These are phyloP conservation scores for Debaryomyces fabryi DNA, from an alignment of 1,139 yeast species.

Conservation along the genomic window DNA sequence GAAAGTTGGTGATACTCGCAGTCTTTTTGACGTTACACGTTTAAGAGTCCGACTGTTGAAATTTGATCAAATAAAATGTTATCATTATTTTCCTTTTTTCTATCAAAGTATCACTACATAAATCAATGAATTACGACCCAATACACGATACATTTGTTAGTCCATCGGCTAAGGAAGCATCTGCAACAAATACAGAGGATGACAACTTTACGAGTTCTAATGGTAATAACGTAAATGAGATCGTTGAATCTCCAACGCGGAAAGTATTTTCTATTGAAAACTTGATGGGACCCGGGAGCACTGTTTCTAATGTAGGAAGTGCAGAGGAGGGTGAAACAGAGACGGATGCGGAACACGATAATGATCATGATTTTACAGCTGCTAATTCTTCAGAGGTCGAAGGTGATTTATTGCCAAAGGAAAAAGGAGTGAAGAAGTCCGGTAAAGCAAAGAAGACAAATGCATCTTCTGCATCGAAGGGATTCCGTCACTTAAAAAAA, in stretches of 20 bases:
- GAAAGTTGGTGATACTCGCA: slow-evolving; percentile 2
- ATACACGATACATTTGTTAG: slow-evolving; percentile 29
- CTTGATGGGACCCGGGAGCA: slow-evolving; percentile 16
- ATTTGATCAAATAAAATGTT: background rate
- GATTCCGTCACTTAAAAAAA: slow-evolving; percentile 67
- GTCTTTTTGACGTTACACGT: slow-evolving; percentile 4
- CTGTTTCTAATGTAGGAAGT: slow-evolving; percentile 10
- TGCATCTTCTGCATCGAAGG: slow-evolving; percentile 22
- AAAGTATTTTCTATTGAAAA: slow-evolving; percentile 19
- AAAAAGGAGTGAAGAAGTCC: slow-evolving; percentile 8
- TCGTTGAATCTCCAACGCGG: slow-evolving; percentile 12
- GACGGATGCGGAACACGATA: slow-evolving; percentile 19
- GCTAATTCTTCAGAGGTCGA: slow-evolving; percentile 10
- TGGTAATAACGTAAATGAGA: background rate
- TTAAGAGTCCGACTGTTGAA: slow-evolving; percentile 1
- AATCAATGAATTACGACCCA: slow-evolving; percentile 35
- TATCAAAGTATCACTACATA: background rate
- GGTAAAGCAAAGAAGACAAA: slow-evolving; percentile 10
- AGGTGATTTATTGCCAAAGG: slow-evolving; percentile 7
- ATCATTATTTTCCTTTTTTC: background rate
- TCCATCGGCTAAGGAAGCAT: slow-evolving; percentile 2
- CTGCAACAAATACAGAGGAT: background rate
- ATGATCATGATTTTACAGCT: slow-evolving; percentile 14
- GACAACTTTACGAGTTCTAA: background rate
- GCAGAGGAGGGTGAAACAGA: slow-evolving; percentile 19